A percentile compares a stretch with the other conserved stretches of the same genome.
These are phyloP conservation scores for Cutaneotrichosporon curvatum DNA, from an alignment of 1,284 basidiomycete species.

Conservation along the genomic window DNA sequence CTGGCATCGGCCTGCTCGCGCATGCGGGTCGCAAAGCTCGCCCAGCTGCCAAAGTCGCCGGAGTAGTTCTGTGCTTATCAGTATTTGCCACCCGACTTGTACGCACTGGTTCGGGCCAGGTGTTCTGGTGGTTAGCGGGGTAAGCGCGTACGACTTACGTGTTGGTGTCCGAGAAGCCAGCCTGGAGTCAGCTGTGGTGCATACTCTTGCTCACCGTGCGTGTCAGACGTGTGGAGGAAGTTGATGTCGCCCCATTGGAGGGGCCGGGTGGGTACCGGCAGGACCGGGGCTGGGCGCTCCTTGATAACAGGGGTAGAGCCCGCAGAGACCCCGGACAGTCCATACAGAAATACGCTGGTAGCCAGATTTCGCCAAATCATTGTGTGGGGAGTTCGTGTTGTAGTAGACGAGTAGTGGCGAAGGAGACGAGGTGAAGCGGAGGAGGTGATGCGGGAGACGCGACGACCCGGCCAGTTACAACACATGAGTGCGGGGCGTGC, in stretches of 20 bases:
- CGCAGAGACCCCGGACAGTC: too few relatives aligned
- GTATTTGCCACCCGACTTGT: neutral
- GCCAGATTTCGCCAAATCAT: too few relatives aligned
- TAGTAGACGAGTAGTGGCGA: too few relatives aligned
- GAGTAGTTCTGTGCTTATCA: conserved; percentile 39
- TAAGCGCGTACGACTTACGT: conserved; percentile 27
- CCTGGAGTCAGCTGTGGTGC: conserved; percentile 20
- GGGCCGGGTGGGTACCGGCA: conserved; percentile 34
- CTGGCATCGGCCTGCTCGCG: conserved; percentile 55
- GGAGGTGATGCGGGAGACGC: too few relatives aligned
- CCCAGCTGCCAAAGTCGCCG: conserved; percentile 71
- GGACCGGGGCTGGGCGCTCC: neutral
- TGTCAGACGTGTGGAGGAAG: conserved; percentile 44
- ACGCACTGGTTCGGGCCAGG: conserved; percentile 46
- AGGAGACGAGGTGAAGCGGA: too few relatives aligned
- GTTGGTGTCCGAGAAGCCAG: conserved; percentile 45
- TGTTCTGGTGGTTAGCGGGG: conserved; percentile 29
- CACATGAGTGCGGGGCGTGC: too few relatives aligned
- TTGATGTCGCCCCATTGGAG: conserved; percentile 45
- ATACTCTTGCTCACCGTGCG: conserved; percentile 34
- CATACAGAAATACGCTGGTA: too few relatives aligned
- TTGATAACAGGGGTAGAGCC: too few relatives aligned
- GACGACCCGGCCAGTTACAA: too few relatives aligned
- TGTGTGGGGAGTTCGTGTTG: too few relatives aligned
- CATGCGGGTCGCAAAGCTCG: conserved; percentile 74